Evolutionary conservation across 148 eudicot genomes (phyloP).

Genomic region (Suaeda aralocaspica): DNA sequence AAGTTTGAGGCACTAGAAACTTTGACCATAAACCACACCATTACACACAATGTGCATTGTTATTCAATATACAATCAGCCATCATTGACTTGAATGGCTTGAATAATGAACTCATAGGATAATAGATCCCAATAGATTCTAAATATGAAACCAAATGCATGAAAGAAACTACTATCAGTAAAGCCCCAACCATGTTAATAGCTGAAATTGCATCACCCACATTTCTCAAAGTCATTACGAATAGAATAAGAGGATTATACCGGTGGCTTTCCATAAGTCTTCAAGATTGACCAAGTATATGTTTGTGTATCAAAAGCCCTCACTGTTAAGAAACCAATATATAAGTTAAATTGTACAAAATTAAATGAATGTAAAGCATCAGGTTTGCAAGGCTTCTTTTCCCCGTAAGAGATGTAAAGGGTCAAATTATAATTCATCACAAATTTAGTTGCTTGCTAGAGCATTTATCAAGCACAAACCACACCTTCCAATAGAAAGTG

Average conservation of each 20-base stretch:
- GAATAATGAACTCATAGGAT: not conserved
- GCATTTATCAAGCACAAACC: not conserved
- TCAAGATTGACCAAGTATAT: constrained; percentile 74
- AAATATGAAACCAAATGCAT: not conserved
- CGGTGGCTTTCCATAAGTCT: constrained; percentile 99
- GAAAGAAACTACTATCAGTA: not conserved
- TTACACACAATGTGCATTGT: not conserved
- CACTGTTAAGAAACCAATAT: constrained; percentile 43
- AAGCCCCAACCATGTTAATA: not conserved
- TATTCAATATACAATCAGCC: not conserved
- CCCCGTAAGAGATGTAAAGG: too few relatives aligned
- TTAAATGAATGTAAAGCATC: constrained; percentile 5
- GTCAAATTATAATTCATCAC: too few relatives aligned
- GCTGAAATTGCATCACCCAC: not conserved
- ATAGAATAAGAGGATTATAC: constrained; percentile 37
- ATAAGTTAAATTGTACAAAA: not conserved
- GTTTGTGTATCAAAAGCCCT: constrained; percentile 85
- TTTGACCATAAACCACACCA: not conserved
- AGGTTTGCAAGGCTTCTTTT: not conserved
- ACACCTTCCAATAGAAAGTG: not conserved
- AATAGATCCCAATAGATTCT: not conserved
- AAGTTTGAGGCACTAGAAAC: not conserved
- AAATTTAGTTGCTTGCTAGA: not conserved
- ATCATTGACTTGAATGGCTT: constrained; percentile 4
- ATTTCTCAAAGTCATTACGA: not conserved